Conservation (phyloP, 2,329 filamentous ascomycete species). For the Ampelomyces quisqualis region DNA sequence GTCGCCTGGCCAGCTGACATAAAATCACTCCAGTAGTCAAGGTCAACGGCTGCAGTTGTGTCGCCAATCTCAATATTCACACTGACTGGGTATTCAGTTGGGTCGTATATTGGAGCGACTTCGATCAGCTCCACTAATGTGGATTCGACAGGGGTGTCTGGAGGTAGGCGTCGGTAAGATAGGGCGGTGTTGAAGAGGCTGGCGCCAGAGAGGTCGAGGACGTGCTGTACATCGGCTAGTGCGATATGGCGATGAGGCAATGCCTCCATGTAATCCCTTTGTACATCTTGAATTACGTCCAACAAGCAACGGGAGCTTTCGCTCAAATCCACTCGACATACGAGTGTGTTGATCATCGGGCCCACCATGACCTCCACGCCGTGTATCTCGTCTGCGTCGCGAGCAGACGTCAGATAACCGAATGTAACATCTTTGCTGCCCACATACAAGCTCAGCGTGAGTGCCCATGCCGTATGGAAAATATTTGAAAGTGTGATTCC, state of each 20-base stretch:
- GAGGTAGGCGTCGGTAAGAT: constrained; percentile 49
- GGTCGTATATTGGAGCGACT: constrained; percentile 44
- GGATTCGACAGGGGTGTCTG: constrained; percentile 22
- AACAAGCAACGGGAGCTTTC: constrained; percentile 35
- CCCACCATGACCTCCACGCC: constrained; percentile 49
- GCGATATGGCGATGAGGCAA: constrained; percentile 48
- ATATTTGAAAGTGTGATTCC: constrained; percentile 53
- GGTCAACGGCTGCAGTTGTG: constrained; percentile 30
- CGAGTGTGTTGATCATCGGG: constrained; percentile 50
- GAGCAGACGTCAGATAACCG: constrained; percentile 47
- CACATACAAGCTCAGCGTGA: constrained; percentile 43
- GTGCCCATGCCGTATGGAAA: constrained; percentile 45
- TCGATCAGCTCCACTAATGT: constrained; percentile 44
- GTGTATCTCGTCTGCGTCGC: constrained; percentile 45
- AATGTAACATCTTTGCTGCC: constrained; percentile 46
- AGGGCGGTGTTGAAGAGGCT: constrained; percentile 53
- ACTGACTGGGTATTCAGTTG: constrained; percentile 51
- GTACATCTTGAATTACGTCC: constrained; percentile 46
- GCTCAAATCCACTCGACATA: constrained; percentile 47
- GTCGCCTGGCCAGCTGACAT: constrained; percentile 34
- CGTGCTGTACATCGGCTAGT: constrained; percentile 52
- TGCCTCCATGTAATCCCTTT: constrained; percentile 51
- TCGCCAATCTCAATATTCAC: constrained; percentile 53
- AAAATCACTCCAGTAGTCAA: constrained; percentile 40
- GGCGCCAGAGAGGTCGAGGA: constrained; percentile 33